A percentile compares a stretch with the other conserved stretches of the same genome.
phyloP scores from a whole-genome alignment of 2,329 filamentous ascomycete species.

The Hypoxylon sp. region DNA sequence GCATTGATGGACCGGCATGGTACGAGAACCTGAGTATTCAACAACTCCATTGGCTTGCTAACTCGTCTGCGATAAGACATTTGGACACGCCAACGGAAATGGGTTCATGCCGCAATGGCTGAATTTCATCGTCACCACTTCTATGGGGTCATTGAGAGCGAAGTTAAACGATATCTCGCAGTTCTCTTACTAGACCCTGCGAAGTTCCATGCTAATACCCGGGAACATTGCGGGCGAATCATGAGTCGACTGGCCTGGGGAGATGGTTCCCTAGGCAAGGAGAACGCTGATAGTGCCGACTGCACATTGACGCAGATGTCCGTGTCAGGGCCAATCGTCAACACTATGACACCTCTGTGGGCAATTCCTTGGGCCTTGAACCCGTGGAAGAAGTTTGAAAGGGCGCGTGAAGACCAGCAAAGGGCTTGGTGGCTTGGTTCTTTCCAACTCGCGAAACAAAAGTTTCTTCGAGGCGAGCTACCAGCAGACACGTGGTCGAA shows the following conservation, averaged over 20 bases:
- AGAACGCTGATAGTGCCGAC: conserved; percentile 64
- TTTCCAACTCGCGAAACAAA: conserved; percentile 59
- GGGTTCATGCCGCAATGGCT: conserved; percentile 66
- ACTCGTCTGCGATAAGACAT: conserved; percentile 54
- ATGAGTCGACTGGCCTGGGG: conserved; percentile 67
- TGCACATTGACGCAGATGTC: conserved; percentile 66
- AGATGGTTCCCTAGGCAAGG: conserved; percentile 62
- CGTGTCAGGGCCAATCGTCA: conserved; percentile 66
- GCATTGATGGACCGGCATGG: conserved; percentile 66
- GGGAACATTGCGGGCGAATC: conserved; percentile 66
- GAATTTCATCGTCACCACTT: conserved; percentile 59
- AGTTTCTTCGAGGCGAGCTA: conserved; percentile 59
- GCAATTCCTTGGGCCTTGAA: conserved; percentile 61
- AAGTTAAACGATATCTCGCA: conserved; percentile 63
- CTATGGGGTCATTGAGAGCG: conserved; percentile 64
- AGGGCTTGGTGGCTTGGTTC: conserved; percentile 63
- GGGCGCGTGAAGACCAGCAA: conserved; percentile 60
- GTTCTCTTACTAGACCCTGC: conserved; percentile 63
- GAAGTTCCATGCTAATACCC: conserved; percentile 62
- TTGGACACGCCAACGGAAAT: conserved; percentile 66
- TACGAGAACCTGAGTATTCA: conserved; percentile 42
- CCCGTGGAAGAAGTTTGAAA: conserved; percentile 64
- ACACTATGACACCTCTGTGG: conserved; percentile 66
- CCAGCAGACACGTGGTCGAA: conserved; percentile 64
- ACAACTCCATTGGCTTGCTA: conserved; percentile 12